Evolutionary conservation across 208 protist species (phyloP).

Genomic region (Leishmania turanica): DNA sequence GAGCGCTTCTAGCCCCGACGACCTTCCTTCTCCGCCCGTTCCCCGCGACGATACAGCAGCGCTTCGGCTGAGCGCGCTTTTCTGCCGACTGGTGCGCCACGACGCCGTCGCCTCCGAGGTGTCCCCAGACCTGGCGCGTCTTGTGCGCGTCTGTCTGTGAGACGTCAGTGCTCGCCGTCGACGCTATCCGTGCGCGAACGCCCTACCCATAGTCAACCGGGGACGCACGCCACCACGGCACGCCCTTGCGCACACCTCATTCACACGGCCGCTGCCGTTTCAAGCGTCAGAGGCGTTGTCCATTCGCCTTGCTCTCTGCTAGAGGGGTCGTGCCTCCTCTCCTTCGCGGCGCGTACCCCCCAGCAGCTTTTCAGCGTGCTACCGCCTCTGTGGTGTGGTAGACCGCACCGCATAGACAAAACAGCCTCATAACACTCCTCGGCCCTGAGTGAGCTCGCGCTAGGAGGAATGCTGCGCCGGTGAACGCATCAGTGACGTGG

Average conservation of each 20-base stretch:
- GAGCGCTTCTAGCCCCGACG: slow-evolving; percentile 3
- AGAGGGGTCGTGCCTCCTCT: background rate
- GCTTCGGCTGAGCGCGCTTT: slow-evolving; percentile 40
- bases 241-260: background rate
- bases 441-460: background rate
- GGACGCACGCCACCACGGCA: background rate
- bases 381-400: background rate
- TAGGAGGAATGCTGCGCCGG: background rate
- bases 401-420: background rate
- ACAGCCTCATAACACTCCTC: background rate
- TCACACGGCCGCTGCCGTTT: background rate
- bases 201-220: background rate
- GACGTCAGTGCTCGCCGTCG: background rate
- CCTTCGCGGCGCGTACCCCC: background rate
- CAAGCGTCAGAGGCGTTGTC: background rate
- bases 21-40: background rate
- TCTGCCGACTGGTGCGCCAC: slow-evolving; percentile 51
- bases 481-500: background rate
- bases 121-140: slow-evolving; percentile 39
- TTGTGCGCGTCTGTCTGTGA: background rate
- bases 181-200: background rate
- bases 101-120: slow-evolving; percentile 46
- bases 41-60: slow-evolving; percentile 18
- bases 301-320: background rate
- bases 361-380: background rate